Base-by-base conservation (phyloP, 2,329 filamentous ascomycete genomes). In the Neofusicoccum sp. region DNA sequence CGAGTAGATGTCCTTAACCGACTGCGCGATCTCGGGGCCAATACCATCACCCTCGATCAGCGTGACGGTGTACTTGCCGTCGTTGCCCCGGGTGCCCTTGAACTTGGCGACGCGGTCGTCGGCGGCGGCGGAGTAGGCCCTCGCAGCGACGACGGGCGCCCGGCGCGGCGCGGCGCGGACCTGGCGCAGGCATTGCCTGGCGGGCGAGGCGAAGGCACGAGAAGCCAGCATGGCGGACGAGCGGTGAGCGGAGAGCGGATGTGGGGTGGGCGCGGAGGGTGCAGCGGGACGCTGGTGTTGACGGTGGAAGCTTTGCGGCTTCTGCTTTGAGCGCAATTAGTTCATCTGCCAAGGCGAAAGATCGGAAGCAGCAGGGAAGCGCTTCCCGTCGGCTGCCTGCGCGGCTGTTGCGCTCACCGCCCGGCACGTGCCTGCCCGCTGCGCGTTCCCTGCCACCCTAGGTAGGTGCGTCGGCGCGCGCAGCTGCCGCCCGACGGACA, bases 1-100 rank as follows among this genome's bases (percentile, higher is more conserved):
- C 74, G 88, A 85, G 83, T 97, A 99, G 81, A 99, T 99, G 80
- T 97, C 92, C 88, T 98, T 99, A 76, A 99, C 93, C 56, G 95
- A 96, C 81, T 97, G 89, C 69, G 95, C 89, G 77, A 99, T 99
- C 83, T 99, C 94, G 68, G 95, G 95, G 66, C 95, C 95, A 78
- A 99, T 99, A 78, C 95, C 95, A 76, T 99, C 96, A 81, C 96
- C 95, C 86, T 99, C 96, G 70, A 99, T 99, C 81, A 99, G 85
- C 73, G 92, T 94, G 75, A 99, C 95, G 64, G 91, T 91, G 86
- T 90, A 99, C 81, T 95, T 95, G 76, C 95, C 95, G 84, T 94
- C 89, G 77, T 89, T 83, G 77, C 91, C 92, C 83, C 96, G 97
- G 77, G 87, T 85, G 71, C 94, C 95, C 74, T 92, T 89, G 84